Percentiles rank a stretch among this genome's conserved stretches.
These are phyloP conservation scores for Ganoderma sp. DNA, from an alignment of 1,284 basidiomycete genomes.

Conservation along the genomic window DNA sequence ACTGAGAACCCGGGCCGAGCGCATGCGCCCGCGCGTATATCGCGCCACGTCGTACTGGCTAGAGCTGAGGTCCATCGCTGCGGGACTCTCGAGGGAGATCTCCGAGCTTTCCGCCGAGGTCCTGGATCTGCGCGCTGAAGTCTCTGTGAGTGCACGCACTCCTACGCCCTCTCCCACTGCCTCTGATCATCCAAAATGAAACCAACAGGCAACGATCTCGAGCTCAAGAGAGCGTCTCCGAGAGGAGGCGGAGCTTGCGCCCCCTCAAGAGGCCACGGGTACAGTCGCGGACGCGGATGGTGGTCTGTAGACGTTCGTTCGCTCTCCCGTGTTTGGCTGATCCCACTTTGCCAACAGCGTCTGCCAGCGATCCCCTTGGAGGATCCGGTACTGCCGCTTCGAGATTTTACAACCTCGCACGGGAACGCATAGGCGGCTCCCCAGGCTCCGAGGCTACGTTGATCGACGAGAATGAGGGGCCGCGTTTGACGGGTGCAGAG, in stretches of 20 bases:
- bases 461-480: not conserved
- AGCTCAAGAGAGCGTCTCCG: not conserved
- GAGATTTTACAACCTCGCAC: not conserved
- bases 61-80: not conserved
- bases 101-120: not conserved
- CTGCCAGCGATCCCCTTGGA: not conserved
- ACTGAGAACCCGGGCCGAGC: not conserved
- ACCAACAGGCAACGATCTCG: not conserved
- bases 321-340: not conserved
- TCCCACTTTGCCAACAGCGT: not conserved
- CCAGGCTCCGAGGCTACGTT: not conserved
- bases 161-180: not conserved
- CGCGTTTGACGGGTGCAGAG: not conserved
- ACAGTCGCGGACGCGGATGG: not conserved
- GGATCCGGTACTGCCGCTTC: not conserved
- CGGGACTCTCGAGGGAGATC: not conserved
- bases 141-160: not conserved
- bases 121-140: not conserved
- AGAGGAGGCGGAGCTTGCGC: not conserved
- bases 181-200: not conserved
- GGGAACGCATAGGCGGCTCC: not conserved
- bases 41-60: not conserved
- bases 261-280: not conserved
- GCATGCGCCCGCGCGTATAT: not conserved
- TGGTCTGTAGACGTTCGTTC: not conserved